Conservation (phyloP, 768 basidiomycete species). For the Leccinum fibrillosum region DNA sequence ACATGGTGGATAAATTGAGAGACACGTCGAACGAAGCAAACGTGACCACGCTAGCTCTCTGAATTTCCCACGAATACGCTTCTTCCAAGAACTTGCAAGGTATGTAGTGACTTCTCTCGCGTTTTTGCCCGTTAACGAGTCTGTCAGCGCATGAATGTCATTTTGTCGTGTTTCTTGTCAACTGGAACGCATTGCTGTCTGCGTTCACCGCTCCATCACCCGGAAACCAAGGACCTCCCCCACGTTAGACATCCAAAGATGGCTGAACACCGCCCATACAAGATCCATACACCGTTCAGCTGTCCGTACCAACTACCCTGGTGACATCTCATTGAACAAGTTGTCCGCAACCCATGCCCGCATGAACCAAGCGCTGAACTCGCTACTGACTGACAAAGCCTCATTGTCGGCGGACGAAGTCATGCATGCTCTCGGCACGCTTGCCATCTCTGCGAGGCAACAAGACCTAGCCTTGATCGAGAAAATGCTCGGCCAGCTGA, state of each 20-base stretch:
- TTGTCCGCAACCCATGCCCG: constrained; percentile 21
- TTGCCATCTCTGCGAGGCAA: constrained; percentile 51
- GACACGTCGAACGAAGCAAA: constrained; percentile 19
- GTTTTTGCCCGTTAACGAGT: constrained; percentile 6
- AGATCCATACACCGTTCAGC: constrained; percentile 3
- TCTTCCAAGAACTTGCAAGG: not conserved
- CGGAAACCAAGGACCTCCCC: constrained; percentile 8
- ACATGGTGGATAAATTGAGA: constrained; percentile 51
- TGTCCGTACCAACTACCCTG: not conserved
- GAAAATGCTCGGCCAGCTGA: constrained; percentile 49
- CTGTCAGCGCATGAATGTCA: constrained; percentile 59
- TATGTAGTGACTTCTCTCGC: constrained; percentile 9
- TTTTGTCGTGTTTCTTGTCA: constrained; percentile 36
- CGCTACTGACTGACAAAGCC: constrained; percentile 13
- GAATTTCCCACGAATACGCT: constrained; percentile 26
- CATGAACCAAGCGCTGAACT: constrained; percentile 21
- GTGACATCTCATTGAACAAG: constrained; percentile 12
- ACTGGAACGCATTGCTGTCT: constrained; percentile 26
- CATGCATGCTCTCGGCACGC: constrained; percentile 38
- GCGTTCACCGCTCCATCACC: constrained; percentile 22
- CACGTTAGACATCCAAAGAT: constrained; percentile 20
- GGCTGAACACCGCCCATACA: constrained; percentile 16
- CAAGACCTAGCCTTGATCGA: constrained; percentile 54
- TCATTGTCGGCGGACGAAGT: constrained; percentile 29
- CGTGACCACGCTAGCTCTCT: constrained; percentile 21